Conservation (phyloP, 768 basidiomycete genomes). For the Hygrophoropsis aurantiaca region DNA sequence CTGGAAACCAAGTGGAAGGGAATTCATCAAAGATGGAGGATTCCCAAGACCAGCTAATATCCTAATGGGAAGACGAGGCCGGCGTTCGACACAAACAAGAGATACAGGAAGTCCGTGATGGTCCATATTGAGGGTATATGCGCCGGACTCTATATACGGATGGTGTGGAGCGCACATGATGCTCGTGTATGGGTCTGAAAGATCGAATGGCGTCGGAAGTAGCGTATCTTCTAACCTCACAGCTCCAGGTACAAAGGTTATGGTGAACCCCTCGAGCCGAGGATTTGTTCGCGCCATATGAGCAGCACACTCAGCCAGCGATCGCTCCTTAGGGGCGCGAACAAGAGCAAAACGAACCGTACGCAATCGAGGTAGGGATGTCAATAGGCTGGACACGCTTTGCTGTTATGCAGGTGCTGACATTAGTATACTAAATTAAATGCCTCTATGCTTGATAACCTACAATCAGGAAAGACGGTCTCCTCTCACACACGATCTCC, state of each 20-base stretch:
- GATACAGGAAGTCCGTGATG: conserved; percentile 62
- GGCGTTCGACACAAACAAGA: conserved; percentile 52
- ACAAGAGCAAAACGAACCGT: conserved; percentile 65
- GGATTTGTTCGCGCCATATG: conserved; percentile 68
- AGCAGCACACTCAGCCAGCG: conserved; percentile 55
- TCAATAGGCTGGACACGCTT: conserved; percentile 60
- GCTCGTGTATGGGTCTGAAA: conserved; percentile 42
- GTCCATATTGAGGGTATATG: conserved; percentile 58
- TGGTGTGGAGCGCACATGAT: conserved; percentile 24
- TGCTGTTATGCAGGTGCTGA: conserved; percentile 39
- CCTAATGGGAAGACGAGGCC: conserved; percentile 28
- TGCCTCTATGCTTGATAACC: conserved; percentile 19
- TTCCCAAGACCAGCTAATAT: conserved; percentile 24
- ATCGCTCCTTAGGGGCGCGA: conserved; percentile 62
- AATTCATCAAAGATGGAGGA: conserved; percentile 32
- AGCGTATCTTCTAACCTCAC: conserved; percentile 42
- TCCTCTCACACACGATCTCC: conserved; percentile 64
- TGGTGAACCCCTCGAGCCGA: conserved; percentile 59
- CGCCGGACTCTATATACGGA: conserved; percentile 41
- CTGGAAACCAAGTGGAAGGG: conserved; percentile 3
- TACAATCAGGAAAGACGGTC: conserved; percentile 74
- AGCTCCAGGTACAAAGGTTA: conserved; percentile 61
- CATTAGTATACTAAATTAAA: not conserved
- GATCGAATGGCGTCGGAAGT: conserved; percentile 43
- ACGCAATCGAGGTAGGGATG: conserved; percentile 61